A percentile compares a stretch with the other conserved stretches of the same genome.
phyloP scores from a whole-genome alignment of 495 filamentous ascomycete species.

The Trichoderma parareesei region DNA sequence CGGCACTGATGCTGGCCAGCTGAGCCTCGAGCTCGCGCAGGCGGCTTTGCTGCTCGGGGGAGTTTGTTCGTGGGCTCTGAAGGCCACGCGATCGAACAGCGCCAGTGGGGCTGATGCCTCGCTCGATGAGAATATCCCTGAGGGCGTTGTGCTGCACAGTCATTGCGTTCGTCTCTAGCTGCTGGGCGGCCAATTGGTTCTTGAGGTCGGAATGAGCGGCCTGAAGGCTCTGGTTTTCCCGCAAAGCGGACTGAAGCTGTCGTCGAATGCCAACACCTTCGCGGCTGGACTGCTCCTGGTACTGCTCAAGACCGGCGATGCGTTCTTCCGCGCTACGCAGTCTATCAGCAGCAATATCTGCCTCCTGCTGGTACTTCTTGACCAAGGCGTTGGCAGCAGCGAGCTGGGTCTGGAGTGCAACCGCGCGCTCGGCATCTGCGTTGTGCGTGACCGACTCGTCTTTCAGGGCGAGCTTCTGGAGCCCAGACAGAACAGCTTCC shows the following conservation, averaged over 20 bases:
- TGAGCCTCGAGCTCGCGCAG: slow-evolving; percentile 85
- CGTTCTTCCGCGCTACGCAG: slow-evolving; percentile 88
- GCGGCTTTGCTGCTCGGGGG: slow-evolving; percentile 69
- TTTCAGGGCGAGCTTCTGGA: slow-evolving; percentile 59
- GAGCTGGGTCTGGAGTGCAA: slow-evolving; percentile 70
- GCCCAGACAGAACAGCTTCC: slow-evolving; percentile 70
- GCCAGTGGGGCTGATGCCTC: slow-evolving; percentile 64
- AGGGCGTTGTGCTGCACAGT: slow-evolving; percentile 84
- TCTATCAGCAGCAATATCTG: slow-evolving; percentile 81
- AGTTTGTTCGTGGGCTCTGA: slow-evolving; percentile 59
- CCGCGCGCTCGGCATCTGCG: slow-evolving; percentile 65
- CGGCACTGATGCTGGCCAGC: slow-evolving; percentile 64
- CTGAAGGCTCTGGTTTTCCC: slow-evolving; percentile 68
- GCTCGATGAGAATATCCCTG: slow-evolving; percentile 84
- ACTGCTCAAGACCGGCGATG: slow-evolving; percentile 90
- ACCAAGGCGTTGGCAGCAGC: slow-evolving; percentile 69
- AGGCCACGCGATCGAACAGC: slow-evolving; percentile 38
- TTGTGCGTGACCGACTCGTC: slow-evolving; percentile 43
- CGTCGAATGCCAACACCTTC: slow-evolving; percentile 83
- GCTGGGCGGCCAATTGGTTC: slow-evolving; percentile 68
- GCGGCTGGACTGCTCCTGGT: slow-evolving; percentile 92
- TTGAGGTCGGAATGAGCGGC: slow-evolving; percentile 71
- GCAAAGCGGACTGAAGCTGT: slow-evolving; percentile 75
- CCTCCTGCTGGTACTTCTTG: slow-evolving; percentile 78
- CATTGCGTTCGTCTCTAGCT: slow-evolving; percentile 82